phyloP scores from a whole-genome alignment of 2,329 filamentous ascomycete genomes.

The Claviceps humidiphila region DNA sequence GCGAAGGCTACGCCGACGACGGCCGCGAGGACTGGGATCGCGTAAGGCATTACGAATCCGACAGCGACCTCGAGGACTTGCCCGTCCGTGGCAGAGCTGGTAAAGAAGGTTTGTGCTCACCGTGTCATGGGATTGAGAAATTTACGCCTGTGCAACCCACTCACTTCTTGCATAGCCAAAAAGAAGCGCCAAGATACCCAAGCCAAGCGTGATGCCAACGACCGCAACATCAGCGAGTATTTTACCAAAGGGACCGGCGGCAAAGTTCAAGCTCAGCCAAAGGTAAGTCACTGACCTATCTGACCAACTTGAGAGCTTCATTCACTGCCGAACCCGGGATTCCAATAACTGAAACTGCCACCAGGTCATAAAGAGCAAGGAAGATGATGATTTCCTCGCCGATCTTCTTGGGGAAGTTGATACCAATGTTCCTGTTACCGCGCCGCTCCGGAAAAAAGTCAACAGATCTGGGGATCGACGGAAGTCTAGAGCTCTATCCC shows the following conservation, averaged over 20 bases:
- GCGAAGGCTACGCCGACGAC: constrained; percentile 91
- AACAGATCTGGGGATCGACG: constrained; percentile 64
- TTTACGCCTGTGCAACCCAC: neutral
- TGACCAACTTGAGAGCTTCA: neutral
- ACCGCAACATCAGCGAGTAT: constrained; percentile 87
- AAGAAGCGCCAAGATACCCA: constrained; percentile 79
- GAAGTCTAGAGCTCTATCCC: constrained; percentile 69
- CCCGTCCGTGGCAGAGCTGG: constrained; percentile 32
- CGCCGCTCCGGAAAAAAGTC: constrained; percentile 44
- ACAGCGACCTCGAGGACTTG: constrained; percentile 45
- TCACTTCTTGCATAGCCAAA: constrained; percentile 45
- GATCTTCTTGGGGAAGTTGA: constrained; percentile 81
- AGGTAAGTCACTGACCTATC: constrained; percentile 39
- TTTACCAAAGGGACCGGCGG: constrained; percentile 64
- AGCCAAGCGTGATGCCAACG: constrained; percentile 72
- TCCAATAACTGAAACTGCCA: neutral
- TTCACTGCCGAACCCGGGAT: neutral
- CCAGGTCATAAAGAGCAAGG: constrained; percentile 65
- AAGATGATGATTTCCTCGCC: constrained; percentile 78
- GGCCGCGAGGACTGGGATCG: constrained; percentile 90
- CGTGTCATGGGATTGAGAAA: constrained; percentile 2
- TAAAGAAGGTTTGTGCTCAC: constrained; percentile 33
- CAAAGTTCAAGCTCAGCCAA: constrained; percentile 59
- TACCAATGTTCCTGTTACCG: constrained; percentile 46
- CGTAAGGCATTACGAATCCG: constrained; percentile 53